Evolutionary conservation across 2,329 filamentous ascomycete species (phyloP).

Genomic region (Zymoseptoria ardabiliae): DNA sequence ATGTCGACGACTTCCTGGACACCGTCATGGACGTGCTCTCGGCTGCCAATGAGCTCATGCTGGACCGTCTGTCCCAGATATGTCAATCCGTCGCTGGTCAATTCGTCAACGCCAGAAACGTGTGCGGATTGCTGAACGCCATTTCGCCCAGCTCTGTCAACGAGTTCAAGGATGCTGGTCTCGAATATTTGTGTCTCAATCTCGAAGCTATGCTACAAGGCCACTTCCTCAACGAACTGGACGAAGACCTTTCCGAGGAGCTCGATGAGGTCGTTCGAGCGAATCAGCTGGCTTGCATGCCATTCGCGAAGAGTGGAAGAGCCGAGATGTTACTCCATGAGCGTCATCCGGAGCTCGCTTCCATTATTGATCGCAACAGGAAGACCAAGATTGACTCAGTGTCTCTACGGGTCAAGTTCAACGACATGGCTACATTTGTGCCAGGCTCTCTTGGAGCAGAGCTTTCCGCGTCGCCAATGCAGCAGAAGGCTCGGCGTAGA

Average conservation of each 20-base stretch:
- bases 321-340: constrained; percentile 61
- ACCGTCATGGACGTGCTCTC: constrained; percentile 85
- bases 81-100: constrained; percentile 78
- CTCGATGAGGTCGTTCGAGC: constrained; percentile 72
- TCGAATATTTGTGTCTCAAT: constrained; percentile 89
- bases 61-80: constrained; percentile 80
- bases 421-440: constrained; percentile 58
- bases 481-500: constrained; percentile 36
- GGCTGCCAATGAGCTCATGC: constrained; percentile 89
- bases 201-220: constrained; percentile 90
- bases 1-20: constrained; percentile 78
- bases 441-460: constrained; percentile 60
- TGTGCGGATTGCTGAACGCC: constrained; percentile 75
- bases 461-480: constrained; percentile 39
- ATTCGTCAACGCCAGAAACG: constrained; percentile 79
- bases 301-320: constrained; percentile 68
- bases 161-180: constrained; percentile 77
- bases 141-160: constrained; percentile 76
- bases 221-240: constrained; percentile 72
- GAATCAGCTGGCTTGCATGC: constrained; percentile 72
- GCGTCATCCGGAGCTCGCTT: constrained; percentile 54
- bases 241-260: constrained; percentile 72
- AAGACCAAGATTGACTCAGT: constrained; percentile 69
- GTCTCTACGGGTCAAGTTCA: constrained; percentile 55
- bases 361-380: constrained; percentile 60